Evolutionary conservation across 2,329 filamentous ascomycete species (phyloP).

Genomic region (Fusarium keratoplasticum): DNA sequence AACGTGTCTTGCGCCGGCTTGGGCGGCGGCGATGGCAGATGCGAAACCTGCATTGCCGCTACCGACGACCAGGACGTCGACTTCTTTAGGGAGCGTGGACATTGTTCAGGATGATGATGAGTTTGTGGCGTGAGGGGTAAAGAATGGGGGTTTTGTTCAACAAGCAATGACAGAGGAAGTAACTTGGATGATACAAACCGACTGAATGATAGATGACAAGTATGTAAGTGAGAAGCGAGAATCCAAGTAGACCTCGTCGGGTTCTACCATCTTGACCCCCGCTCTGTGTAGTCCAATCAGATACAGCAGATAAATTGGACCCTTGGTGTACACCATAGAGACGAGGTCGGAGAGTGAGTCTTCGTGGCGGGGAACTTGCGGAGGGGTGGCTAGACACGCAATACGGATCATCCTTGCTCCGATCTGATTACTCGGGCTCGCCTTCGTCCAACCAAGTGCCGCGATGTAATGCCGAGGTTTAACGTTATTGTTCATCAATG

Average conservation of each 20-base stretch:
- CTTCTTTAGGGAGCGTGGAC: slow-evolving; percentile 2
- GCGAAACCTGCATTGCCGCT: slow-evolving; percentile 74
- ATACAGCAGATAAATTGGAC: neutral
- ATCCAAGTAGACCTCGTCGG: neutral
- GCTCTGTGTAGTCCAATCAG: neutral
- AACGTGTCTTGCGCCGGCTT: slow-evolving; percentile 58
- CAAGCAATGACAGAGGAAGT: neutral
- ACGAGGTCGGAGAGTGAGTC: neutral
- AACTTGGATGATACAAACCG: neutral
- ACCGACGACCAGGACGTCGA: slow-evolving; percentile 66
- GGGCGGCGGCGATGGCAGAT: slow-evolving; percentile 67
- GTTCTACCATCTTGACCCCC: too few relatives aligned
- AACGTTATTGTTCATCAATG: neutral
- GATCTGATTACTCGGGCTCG: neutral
- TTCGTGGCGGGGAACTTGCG: neutral
- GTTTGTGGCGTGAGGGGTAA: neutral
- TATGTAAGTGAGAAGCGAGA: neutral
- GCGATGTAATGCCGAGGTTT: neutral
- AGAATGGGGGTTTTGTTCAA: too few relatives aligned
- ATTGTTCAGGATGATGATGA: neutral
- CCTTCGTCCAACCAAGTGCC: neutral
- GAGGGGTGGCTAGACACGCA: neutral
- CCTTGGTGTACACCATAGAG: neutral
- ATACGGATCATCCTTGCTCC: neutral
- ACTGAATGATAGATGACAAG: neutral